A percentile compares a stretch with the other conserved stretches of the same genome.
phyloP scores from a whole-genome alignment of 2,329 filamentous ascomycete species.

The Pestalotiopsis fici region DNA sequence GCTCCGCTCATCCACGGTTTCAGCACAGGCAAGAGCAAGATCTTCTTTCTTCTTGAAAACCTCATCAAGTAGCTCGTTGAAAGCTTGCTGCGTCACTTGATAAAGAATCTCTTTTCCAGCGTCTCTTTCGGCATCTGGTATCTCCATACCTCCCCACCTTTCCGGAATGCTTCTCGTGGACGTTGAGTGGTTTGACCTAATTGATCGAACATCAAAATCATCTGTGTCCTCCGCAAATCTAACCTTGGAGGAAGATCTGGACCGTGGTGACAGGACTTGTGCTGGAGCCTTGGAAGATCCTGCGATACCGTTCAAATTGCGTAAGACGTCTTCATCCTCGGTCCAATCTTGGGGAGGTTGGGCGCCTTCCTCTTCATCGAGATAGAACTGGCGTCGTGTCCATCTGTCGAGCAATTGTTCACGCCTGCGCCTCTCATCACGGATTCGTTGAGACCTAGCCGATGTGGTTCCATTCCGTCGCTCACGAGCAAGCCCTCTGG shows the following conservation, averaged over 20 bases:
- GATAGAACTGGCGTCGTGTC: conserved; percentile 77
- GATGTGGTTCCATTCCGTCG: conserved; percentile 22
- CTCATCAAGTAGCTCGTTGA: conserved; percentile 87
- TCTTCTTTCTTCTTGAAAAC: conserved; percentile 84
- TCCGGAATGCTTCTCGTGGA: conserved; percentile 74
- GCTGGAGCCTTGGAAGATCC: conserved; percentile 47
- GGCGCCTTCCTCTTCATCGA: conserved; percentile 82
- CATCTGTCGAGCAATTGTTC: conserved; percentile 68
- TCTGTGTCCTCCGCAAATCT: conserved; percentile 72
- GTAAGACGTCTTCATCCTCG: conserved; percentile 58
- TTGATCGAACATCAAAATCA: conserved; percentile 59
- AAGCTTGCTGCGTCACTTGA: conserved; percentile 86
- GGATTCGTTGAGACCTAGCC: conserved; percentile 34
- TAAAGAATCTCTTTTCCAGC: conserved; percentile 88
- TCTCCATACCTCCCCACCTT: conserved; percentile 76
- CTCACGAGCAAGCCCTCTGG: conserved; percentile 8
- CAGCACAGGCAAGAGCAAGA: conserved; percentile 66
- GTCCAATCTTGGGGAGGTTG: conserved; percentile 65
- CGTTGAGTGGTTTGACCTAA: conserved; percentile 68
- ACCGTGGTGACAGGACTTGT: conserved; percentile 49
- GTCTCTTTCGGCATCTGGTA: conserved; percentile 79
- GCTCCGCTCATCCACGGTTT: conserved; percentile 63
- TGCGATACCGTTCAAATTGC: conserved; percentile 33
- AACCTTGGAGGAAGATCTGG: conserved; percentile 77
- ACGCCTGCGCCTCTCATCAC: conserved; percentile 39